Conservation (phyloP, 1,284 basidiomycete species). For the Tilletia caries region DNA sequence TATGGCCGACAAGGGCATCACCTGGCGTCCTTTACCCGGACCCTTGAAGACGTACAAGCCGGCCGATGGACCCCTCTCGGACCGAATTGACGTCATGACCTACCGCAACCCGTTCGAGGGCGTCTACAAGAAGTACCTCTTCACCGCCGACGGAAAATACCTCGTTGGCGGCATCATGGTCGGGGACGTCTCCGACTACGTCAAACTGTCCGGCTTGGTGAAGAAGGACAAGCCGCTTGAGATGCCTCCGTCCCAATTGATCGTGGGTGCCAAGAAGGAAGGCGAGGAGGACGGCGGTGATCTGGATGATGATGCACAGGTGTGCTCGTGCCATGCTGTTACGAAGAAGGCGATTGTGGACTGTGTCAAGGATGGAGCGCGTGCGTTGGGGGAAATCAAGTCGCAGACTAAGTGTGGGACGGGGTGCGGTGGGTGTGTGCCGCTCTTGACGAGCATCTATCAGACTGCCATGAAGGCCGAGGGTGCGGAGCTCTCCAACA, state of each 20-base stretch:
- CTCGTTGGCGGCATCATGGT: constrained; percentile 77
- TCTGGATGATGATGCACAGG: constrained; percentile 69
- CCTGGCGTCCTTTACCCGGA: constrained; percentile 26
- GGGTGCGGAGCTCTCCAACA: constrained; percentile 64
- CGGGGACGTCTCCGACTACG: constrained; percentile 68
- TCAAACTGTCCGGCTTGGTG: constrained; percentile 68
- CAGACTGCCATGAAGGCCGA: constrained; percentile 69
- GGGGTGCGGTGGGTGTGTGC: constrained; percentile 70
- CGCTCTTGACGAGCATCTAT: constrained; percentile 62
- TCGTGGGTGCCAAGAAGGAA: constrained; percentile 61
- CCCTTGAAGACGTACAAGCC: constrained; percentile 33
- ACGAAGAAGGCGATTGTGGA: constrained; percentile 63
- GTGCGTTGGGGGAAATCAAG: constrained; percentile 65
- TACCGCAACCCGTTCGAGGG: constrained; percentile 69
- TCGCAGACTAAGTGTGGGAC: constrained; percentile 68
- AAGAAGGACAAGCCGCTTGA: constrained; percentile 72
- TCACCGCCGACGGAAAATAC: constrained; percentile 70
- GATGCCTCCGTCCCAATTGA: constrained; percentile 66
- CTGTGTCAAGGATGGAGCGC: constrained; percentile 61
- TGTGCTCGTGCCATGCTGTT: constrained; percentile 71
- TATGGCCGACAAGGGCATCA: constrained; percentile 64
- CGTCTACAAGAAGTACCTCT: constrained; percentile 72
- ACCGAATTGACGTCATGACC: constrained; percentile 62
- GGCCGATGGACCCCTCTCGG: constrained; percentile 13
- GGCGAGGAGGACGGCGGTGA: constrained; percentile 65